Evolutionary conservation across 345 rosid species (phyloP), one percentile per base, ranked within the genome.

Genomic region (Euphorbia pulcherrima): DNA sequence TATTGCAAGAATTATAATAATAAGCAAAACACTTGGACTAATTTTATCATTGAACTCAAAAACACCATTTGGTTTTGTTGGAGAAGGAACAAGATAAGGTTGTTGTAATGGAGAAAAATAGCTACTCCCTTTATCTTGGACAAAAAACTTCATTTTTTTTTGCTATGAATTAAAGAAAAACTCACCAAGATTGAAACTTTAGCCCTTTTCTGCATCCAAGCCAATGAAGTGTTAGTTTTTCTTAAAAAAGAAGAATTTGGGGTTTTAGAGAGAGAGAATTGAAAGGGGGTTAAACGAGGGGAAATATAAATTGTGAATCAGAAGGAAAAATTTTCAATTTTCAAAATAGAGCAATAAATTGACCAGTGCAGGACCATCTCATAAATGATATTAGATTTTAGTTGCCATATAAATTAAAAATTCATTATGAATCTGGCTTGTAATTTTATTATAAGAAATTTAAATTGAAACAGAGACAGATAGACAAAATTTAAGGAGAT

Each of bases 1-100:
- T 51, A 92, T 80, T 7, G 99, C 90, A 8, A 94, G 90, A 82
- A 92, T 85, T 72, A 94, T 82, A 74, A 94, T 91, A 69, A 91
- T 79, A 1, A 94, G 82, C 65, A 94, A 70, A 51, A 90, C 72
- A 64, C 89, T 88, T 2, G 99, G 99, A 61, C 90, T 91, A 52
- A 92, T 87, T 81, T 80, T 87, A 71, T 69, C 77, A 80, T 82
- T 82, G 74, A 92, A 73, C 75, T 77, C 80, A 68, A 89, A 80
- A 54, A 72, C 72, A 72, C 64, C 79, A 59, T 8, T 11, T 30
- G 62, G n/a, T n/a, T n/a, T n/a, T n/a, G n/a, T n/a, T n/a, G 79
- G 76, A 64, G 52, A 78, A 44, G 78, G 37, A 56, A 60, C 51
- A 54, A 55, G 48, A 40, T 58, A 65, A 52, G 82, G 84, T 44